phyloP scores from a whole-genome alignment of 1,284 basidiomycete species.

The Cerioporus squamosus region DNA sequence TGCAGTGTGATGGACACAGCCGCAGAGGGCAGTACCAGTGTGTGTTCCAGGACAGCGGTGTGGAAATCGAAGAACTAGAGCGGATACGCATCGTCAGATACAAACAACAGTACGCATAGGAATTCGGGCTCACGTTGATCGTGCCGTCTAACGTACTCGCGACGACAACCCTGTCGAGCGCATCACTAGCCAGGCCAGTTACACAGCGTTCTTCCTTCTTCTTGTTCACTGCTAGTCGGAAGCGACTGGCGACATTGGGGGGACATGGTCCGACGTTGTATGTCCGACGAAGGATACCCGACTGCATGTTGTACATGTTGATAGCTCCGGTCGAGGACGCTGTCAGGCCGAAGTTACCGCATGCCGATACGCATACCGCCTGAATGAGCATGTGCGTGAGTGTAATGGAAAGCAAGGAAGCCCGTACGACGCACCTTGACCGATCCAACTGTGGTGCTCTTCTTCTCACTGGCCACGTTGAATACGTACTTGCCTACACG shows the following conservation, averaged over 20 bases:
- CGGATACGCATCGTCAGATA: not conserved
- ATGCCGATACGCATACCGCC: conserved; percentile 92
- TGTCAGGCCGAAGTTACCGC: conserved; percentile 94
- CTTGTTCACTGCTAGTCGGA: conserved; percentile 36
- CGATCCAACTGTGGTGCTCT: conserved; percentile 51
- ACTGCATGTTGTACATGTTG: conserved; percentile 96
- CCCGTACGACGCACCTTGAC: conserved; percentile 56
- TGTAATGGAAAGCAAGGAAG: not conserved
- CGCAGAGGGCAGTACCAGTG: conserved; percentile 69
- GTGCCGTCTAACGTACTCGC: conserved; percentile 89
- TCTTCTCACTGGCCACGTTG: conserved; percentile 53
- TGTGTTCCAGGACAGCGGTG: conserved; percentile 73
- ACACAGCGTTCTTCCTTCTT: conserved; percentile 66
- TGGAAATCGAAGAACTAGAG: conserved; percentile 95
- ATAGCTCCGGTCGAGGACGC: conserved; percentile 82
- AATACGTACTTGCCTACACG: conserved; percentile 78
- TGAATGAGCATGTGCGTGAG: conserved; percentile 32
- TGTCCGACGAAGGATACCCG: conserved; percentile 83
- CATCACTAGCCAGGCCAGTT: conserved; percentile 86
- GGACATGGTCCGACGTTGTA: conserved; percentile 73
- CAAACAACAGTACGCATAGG: not conserved
- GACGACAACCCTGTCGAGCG: conserved; percentile 82
- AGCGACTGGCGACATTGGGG: conserved; percentile 46
- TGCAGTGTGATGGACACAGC: conserved; percentile 80
- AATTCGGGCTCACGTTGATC: conserved; percentile 69